A percentile compares a stretch with the other conserved stretches of the same genome.
Conservation (phyloP, 805 yeast species). For the Yamadazyma paraphyllophila region DNA sequence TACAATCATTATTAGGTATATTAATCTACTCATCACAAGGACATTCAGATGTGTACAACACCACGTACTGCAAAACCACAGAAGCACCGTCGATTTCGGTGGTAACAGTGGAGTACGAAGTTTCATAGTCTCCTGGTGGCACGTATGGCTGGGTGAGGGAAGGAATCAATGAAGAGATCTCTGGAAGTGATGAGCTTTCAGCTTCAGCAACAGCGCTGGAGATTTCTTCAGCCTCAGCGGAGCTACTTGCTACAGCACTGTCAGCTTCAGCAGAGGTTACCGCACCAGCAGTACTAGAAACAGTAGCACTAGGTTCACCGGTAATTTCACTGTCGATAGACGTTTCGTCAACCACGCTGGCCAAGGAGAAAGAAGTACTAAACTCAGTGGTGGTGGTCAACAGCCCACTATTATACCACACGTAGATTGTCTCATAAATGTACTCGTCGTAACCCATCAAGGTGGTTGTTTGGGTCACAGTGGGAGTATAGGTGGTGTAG, state of each 20-base stretch:
- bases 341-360: background rate
- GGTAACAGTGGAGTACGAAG: conserved; percentile 19
- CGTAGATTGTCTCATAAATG: conserved; percentile 27
- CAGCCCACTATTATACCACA: conserved; percentile 29
- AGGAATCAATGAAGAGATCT: background rate
- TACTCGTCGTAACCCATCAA: conserved; percentile 22
- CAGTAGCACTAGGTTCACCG: background rate
- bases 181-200: background rate
- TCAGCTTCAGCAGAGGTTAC: conserved; percentile 6
- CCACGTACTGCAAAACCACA: conserved; percentile 23
- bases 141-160: conserved; percentile 11
- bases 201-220: background rate
- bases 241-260: conserved; percentile 1
- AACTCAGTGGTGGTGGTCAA: conserved; percentile 20
- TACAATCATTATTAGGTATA: background rate
- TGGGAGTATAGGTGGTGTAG: conserved; percentile 25
- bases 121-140: conserved; percentile 23
- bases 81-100: conserved; percentile 22
- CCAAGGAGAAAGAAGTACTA: conserved; percentile 13
- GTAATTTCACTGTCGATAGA: conserved; percentile 11
- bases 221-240: background rate
- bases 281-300: background rate
- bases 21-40: conserved; percentile 1
- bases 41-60: conserved; percentile 23
- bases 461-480: conserved; percentile 31